phyloP scores from a whole-genome alignment of 805 yeast species.

The Candida sakaeoensis region DNA sequence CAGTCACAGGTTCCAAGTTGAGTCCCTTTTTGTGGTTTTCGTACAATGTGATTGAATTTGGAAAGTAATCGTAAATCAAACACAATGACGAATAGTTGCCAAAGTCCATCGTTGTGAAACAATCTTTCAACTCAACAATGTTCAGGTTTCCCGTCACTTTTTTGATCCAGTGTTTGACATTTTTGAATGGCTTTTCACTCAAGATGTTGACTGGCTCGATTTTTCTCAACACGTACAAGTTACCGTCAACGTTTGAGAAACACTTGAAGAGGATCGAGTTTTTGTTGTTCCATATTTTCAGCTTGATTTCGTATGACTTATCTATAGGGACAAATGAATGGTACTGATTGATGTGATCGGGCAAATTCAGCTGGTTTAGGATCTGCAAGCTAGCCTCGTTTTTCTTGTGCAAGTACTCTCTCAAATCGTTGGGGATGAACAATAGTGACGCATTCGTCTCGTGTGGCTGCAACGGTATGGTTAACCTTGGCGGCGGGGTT shows the following conservation, averaged over 20 bases:
- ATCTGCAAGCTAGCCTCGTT: slow-evolving; percentile 79
- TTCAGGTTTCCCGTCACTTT: slow-evolving; percentile 43
- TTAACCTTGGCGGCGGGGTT: slow-evolving; percentile 71
- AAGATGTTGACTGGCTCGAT: slow-evolving; percentile 43
- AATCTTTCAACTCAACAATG: slow-evolving; percentile 67
- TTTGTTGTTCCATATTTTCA: slow-evolving; percentile 47
- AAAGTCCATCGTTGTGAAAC: slow-evolving; percentile 83
- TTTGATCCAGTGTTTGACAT: slow-evolving; percentile 65
- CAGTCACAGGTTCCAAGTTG: slow-evolving; percentile 52
- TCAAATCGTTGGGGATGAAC: slow-evolving; percentile 67
- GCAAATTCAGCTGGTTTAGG: slow-evolving; percentile 42
- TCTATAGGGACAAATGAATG: slow-evolving; percentile 86
- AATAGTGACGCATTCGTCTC: slow-evolving; percentile 67
- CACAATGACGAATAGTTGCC: slow-evolving; percentile 48
- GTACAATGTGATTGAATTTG: slow-evolving; percentile 64
- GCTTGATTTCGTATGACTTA: slow-evolving; percentile 27
- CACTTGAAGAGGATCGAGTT: slow-evolving; percentile 69
- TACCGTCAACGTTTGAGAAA: slow-evolving; percentile 73
- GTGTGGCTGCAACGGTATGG: slow-evolving; percentile 58
- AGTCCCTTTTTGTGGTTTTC: slow-evolving; percentile 56
- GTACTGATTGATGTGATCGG: slow-evolving; percentile 64
- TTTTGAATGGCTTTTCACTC: slow-evolving; percentile 55
- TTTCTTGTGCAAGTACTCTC: slow-evolving; percentile 67
- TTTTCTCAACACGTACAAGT: slow-evolving; percentile 70
- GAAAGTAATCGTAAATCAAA: slow-evolving; percentile 81